Evolutionary conservation across 192 early-diverging fungal species (phyloP), one percentile per base, ranked within the genome.

Genomic region (Umbelopsis sp.): DNA sequence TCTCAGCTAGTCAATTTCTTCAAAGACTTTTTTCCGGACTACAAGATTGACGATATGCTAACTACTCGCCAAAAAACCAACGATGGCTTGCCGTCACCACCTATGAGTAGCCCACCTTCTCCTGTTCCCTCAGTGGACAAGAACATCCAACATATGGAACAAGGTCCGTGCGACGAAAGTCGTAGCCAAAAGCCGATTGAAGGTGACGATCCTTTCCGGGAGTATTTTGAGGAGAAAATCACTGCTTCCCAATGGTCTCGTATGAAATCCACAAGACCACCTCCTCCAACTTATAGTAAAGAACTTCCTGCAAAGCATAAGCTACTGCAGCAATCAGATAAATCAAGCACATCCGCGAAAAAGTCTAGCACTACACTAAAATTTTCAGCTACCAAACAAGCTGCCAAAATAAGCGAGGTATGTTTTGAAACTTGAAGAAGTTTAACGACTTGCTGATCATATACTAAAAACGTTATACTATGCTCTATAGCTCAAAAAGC

Each of bases 21-120:
- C 30, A 61, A 61, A 35, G 55, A 61, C n/a, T 61, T 61, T 30
- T 61, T 61, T 61, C 55, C 55, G 18, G 55, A 61, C 27, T 61
- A 61, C 33, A 25, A 61, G 33, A 25, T 61, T 11, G 55, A 61
- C 12, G 55, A 61, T 16, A n/a, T 61, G 15, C 27, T 61, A 25
- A 61, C 2, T 30, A 37, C 55, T 18, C 55, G 33, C 0, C 2
- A 18, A 25, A 61, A 61, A 61, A 37, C 27, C 4, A 30, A 61
- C 30, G 27, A 16, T 18, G 55, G 55, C 30, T 18, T 61, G 18
- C 55, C 55, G 2, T 61, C 55, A 35, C 55, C 55, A 33, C 55
- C 55, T 35, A 35, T 61, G 12, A 61, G 55, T n/a, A 61, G 33
- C 16, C 55, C 55, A 18, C 55, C 55, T 12, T 61, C 55, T 30